Evolutionary conservation across 371 early-diverging fungal genomes (phyloP).

Genomic region (Zopfochytrium polystomum): DNA sequence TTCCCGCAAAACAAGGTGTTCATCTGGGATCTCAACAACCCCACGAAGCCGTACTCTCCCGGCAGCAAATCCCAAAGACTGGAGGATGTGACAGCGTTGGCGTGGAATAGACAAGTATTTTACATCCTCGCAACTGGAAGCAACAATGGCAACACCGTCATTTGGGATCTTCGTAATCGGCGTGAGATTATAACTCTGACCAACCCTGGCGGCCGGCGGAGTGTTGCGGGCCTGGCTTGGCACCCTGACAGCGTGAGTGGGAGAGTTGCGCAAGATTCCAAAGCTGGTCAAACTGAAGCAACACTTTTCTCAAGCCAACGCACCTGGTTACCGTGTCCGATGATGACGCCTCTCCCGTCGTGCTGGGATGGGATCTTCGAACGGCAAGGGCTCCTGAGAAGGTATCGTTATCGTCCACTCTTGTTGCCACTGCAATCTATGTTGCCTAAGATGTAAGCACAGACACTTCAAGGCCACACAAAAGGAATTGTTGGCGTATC

Average conservation of each 20-base stretch:
- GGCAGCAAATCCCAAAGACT: constrained; percentile 74
- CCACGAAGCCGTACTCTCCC: constrained; percentile 78
- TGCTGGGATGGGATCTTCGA: constrained; percentile 91
- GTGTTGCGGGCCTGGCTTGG: constrained; percentile 87
- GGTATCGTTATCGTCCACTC: too few species aligned
- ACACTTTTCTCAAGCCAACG: too few species aligned
- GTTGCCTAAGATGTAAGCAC: too few species aligned
- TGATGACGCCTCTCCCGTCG: constrained; percentile 82
- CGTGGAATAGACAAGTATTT: constrained; percentile 92
- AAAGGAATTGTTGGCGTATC: constrained; percentile 84
- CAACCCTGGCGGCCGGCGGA: constrained; percentile 56
- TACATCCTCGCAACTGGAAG: constrained; percentile 92
- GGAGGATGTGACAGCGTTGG: constrained; percentile 82
- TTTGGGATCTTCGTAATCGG: constrained; percentile 90
- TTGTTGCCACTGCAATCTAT: too few species aligned
- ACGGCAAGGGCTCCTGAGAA: constrained; percentile 87
- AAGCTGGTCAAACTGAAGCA: too few species aligned
- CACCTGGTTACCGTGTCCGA: constrained; percentile 88
- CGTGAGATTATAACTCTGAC: constrained; percentile 82
- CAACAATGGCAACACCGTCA: constrained; percentile 86
- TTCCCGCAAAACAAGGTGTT: constrained; percentile 57
- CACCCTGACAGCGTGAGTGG: constrained; percentile 82
- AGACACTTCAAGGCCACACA: constrained; percentile 75
- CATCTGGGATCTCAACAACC: constrained; percentile 90
- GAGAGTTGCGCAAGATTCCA: neutral